Base-by-base conservation (phyloP, 164 flowering plant genomes). In the Stephania japonica region DNA sequence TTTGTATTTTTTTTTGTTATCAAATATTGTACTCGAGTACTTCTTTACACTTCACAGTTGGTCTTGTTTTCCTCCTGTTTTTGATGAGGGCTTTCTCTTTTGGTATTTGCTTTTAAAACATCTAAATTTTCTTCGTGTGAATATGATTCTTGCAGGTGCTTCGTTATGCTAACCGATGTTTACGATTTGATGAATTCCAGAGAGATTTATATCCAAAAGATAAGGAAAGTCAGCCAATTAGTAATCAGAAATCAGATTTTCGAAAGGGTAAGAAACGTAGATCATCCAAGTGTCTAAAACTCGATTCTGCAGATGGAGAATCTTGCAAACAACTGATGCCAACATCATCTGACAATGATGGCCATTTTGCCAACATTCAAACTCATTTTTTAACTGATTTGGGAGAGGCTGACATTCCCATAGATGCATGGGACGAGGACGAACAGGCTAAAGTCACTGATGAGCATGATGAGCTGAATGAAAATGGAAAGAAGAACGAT, bases 141-240 rank as follows among this genome's bases (percentile, higher is more conserved):
- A 69, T 65, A 65, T 81, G 43, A 26, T 64, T 16, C 18, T 74
- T 84, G 77, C 85, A 94, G 98, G 99, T 94, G 67, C 97, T 91
- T 77, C 91, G 90, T 74, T 73, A 86, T 80, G 92, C 86, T 78
- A 91, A 81, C 81, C 77, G 82, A 70, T 85, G 71, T 21, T 79
- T 80, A 26, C 81, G 84, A 49, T 82, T 81, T 70, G 74, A 77
- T 27, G 76, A 83, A 78, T 76, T 76, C 75, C 74, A 69, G 27
- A 79, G 78, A 73, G 80, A 26, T 74, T 69, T 56, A 63, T 71
- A 71, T 47, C 65, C 75, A 43, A 76, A 71, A 18, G 74, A 70
- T 42, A 72, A 72, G 27, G 83, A 72, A 42, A 24, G 38, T 75
- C 68, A 68, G 68, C 53, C 69, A 21, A 59, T 23, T 67, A 78